Evolutionary conservation across 129 eudicot genomes (phyloP), one percentile per base, ranked within the genome.

Genomic region (Dittrichia graveolens): DNA sequence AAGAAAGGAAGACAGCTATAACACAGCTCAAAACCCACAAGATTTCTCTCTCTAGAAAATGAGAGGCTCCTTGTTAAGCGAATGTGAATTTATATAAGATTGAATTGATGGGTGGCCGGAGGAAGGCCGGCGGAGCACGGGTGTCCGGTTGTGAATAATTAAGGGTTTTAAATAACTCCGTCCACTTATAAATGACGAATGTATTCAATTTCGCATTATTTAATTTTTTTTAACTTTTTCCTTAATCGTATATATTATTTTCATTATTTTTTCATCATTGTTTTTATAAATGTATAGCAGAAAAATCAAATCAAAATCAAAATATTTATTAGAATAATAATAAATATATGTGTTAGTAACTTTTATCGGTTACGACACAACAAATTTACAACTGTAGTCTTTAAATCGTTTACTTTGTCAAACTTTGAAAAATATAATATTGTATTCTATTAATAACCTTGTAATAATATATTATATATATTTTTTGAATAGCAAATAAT

Each of bases 21-120:
- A 77, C 84, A 89, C 96, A 89, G 96, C 96, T 89, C 88, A 80
- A 86, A 79, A 74, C 86, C 86, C 86, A 88, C 90, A 79, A 78
- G 74, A 72, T 78, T 64, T 65, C 73, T 73, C 57, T 64, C 61
- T 61, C 31, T 47, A 35, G 43, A 72, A 11, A 55, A 12, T 55
- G 66, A 55, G 35, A 31, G 44, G 57, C 44, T 37, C 35, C 31
- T 24, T 24, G n/a, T n/a, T n/a, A n/a, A n/a, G n/a, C n/a, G n/a
- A 72, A 59, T 45, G 69, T 35, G 58, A 72, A 72, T 72, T 72
- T 72, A 59, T 45, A 72, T 34, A 4, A 4, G 3, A 57, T 58
- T n/a, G 58, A 72, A 9, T 39, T 39, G n/a, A 37, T 5, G 3
- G 61, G 35, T 19, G 35, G 73, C 58, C 61, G 73, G 73, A 37